Percentiles rank a stretch among this genome's conserved stretches.
These are phyloP conservation scores for Penicillium verrucosum DNA, from an alignment of 2,329 filamentous ascomycete species.

Conservation along the genomic window DNA sequence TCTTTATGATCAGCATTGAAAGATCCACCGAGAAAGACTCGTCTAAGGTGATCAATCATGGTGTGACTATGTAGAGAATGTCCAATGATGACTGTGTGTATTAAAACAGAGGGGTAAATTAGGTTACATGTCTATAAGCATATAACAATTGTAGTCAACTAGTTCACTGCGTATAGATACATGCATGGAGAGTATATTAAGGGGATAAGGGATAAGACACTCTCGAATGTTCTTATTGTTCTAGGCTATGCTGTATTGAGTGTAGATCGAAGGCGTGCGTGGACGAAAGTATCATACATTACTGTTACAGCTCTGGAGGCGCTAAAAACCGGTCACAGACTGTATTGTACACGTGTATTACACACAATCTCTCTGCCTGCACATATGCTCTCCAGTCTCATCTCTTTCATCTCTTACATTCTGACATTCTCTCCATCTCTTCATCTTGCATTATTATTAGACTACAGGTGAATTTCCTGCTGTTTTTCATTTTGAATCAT, in stretches of 20 bases:
- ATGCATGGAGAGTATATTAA: background rate
- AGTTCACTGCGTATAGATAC: too few species aligned
- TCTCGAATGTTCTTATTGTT: slow-evolving; percentile 3
- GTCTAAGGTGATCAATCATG: background rate
- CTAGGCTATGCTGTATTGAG: background rate
- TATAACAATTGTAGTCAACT: too few species aligned
- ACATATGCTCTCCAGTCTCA: background rate
- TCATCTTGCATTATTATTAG: background rate
- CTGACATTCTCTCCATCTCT: slow-evolving; percentile 1
- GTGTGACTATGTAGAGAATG: background rate
- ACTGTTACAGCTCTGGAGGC: background rate
- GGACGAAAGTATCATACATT: slow-evolving; percentile 2
- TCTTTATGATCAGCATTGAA: background rate
- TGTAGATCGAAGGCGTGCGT: background rate
- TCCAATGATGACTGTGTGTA: background rate
- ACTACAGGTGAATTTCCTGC: background rate
- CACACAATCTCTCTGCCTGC: slow-evolving; percentile 15
- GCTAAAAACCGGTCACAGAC: background rate
- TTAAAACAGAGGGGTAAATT: background rate
- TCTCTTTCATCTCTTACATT: background rate
- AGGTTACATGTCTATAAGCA: background rate
- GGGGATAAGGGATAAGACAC: background rate
- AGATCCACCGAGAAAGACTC: background rate
- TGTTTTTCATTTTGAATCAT: background rate
- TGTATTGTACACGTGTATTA: slow-evolving; percentile 18